Evolutionary conservation across 768 basidiomycete species (phyloP).

Genomic region (Tulasnella sp.): DNA sequence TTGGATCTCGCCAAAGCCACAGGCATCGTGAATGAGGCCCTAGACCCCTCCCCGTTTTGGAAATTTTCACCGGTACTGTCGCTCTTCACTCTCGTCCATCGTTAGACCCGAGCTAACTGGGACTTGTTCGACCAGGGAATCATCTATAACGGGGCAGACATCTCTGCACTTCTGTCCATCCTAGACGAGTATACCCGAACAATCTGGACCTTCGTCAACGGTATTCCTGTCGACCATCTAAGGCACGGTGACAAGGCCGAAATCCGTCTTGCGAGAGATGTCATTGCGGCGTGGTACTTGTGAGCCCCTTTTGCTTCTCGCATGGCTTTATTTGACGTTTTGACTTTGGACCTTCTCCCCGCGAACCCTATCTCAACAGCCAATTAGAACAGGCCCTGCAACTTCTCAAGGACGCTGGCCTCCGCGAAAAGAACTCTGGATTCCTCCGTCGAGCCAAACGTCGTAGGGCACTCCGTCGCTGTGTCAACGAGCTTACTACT

Average conservation of each 20-base stretch:
- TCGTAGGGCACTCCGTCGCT: background rate
- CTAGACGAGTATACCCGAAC: background rate
- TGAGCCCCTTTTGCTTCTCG: background rate
- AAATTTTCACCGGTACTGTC: background rate
- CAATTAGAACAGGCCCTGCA: conserved; percentile 10
- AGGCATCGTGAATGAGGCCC: background rate
- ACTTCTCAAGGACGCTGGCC: background rate
- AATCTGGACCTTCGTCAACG: background rate
- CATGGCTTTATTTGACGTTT: background rate
- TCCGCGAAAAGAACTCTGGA: background rate
- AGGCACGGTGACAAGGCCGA: background rate
- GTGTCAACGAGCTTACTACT: background rate
- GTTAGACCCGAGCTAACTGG: background rate
- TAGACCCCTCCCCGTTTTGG: background rate
- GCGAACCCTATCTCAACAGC: background rate
- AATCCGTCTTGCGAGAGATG: background rate
- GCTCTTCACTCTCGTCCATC: background rate
- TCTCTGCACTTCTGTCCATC: background rate
- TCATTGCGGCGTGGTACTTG: conserved; percentile 3
- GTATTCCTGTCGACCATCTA: background rate
- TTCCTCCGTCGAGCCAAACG: background rate
- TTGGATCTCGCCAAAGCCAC: background rate
- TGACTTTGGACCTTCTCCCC: background rate
- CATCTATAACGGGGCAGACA: background rate
- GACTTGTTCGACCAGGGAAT: background rate